Conservation (phyloP, 192 early-diverging fungal genomes). For the Coemansia sp. region DNA sequence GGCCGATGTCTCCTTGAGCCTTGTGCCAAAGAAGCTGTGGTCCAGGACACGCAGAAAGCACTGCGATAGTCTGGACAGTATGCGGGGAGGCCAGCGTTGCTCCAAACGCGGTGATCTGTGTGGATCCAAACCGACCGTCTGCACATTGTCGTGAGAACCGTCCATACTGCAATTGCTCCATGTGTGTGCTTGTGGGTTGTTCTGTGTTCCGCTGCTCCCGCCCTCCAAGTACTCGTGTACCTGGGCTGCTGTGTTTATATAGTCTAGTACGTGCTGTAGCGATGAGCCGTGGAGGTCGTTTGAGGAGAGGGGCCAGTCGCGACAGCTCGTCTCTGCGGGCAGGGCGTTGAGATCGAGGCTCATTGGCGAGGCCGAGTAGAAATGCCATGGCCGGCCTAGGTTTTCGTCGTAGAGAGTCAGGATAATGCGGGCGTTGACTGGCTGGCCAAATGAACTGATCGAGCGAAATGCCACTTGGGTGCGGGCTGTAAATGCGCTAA, state of each 20-base stretch:
- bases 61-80: slow-evolving; percentile 52
- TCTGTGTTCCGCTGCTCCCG: background rate
- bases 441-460: slow-evolving; percentile 12
- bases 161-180: no score
- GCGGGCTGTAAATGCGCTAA: slow-evolving; percentile 45
- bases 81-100: no score
- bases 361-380: slow-evolving; percentile 39
- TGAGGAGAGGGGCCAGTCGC: background rate
- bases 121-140: no score
- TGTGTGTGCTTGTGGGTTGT: no score
- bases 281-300: background rate
- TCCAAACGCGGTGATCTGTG: no score
- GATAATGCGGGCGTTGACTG: slow-evolving; percentile 17
- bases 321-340: background rate
- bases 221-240: slow-evolving; percentile 22
- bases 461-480: slow-evolving; percentile 42
- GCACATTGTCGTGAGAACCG: background rate
- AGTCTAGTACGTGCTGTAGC: slow-evolving; percentile 24
- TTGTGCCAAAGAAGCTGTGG: slow-evolving; percentile 53
- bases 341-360: slow-evolving; percentile 34
- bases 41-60: slow-evolving; percentile 60
- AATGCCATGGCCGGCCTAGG: slow-evolving; percentile 33
- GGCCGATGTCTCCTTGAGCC: slow-evolving; percentile 64
- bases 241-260: slow-evolving; percentile 24
- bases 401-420: slow-evolving; percentile 41